Percentiles rank a stretch among this genome's conserved stretches.
Evolutionary conservation across 1,139 yeast species (phyloP).

Genomic region (Kodamaea arcana): DNA sequence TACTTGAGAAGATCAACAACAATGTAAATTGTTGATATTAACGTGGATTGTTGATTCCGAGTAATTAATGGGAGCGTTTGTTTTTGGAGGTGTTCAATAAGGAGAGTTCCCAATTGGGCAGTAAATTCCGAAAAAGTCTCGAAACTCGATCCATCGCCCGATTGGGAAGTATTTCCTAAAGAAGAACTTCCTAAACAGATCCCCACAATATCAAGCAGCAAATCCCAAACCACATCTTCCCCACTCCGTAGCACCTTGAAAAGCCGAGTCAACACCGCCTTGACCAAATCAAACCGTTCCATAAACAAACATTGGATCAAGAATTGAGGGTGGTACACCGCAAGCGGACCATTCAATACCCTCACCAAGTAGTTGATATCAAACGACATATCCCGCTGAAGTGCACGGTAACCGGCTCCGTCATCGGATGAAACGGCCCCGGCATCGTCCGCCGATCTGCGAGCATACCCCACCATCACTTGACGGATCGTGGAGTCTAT

Average conservation of each 20-base stretch:
- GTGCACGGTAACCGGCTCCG: constrained; percentile 29
- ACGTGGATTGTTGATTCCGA: constrained; percentile 86
- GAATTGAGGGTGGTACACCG: constrained; percentile 88
- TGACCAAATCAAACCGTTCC: constrained; percentile 55
- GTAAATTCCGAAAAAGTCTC: constrained; percentile 41
- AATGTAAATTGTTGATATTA: constrained; percentile 65
- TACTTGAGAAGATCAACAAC: constrained; percentile 50
- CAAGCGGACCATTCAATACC: constrained; percentile 82
- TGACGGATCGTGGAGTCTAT: constrained; percentile 38
- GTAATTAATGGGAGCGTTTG: constrained; percentile 75
- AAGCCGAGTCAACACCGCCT: constrained; percentile 52
- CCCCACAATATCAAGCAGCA: constrained; percentile 24
- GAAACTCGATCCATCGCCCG: neutral
- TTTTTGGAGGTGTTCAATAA: constrained; percentile 59
- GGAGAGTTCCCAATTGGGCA: constrained; percentile 40
- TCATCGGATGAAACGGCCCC: constrained; percentile 15
- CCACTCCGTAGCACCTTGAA: constrained; percentile 46
- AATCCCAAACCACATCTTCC: constrained; percentile 32
- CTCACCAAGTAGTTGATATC: constrained; percentile 56
- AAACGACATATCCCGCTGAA: constrained; percentile 14
- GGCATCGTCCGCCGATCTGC: constrained; percentile 30
- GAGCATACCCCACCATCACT: constrained; percentile 48
- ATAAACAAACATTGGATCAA: constrained; percentile 72
- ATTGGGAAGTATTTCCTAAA: neutral
- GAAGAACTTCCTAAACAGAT: constrained; percentile 10